Evolutionary conservation across 2,329 filamentous ascomycete genomes (phyloP).

Genomic region (Neopestalotiopsis rosae): DNA sequence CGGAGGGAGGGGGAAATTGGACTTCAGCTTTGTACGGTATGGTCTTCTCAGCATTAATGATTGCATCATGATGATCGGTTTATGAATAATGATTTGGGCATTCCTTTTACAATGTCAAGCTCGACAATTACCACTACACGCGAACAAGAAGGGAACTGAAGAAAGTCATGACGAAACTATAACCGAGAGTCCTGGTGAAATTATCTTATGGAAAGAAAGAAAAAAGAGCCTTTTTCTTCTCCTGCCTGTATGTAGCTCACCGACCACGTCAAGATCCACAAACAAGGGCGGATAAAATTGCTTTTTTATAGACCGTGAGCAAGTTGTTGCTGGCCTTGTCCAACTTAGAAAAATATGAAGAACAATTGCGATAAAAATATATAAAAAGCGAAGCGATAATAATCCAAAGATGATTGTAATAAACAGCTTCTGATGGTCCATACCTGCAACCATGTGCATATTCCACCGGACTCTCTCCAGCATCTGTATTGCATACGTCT

Average conservation of each 20-base stretch:
- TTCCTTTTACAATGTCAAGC: not conserved
- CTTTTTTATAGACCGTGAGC: not conserved
- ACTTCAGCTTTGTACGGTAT: constrained; percentile 6
- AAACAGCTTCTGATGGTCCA: too few relatives aligned
- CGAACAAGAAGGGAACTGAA: constrained; percentile 3
- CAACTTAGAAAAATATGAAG: not conserved
- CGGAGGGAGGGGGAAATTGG: not conserved
- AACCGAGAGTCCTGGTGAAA: not conserved
- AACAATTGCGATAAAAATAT: not conserved
- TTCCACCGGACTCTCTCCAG: too few relatives aligned
- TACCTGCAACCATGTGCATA: too few relatives aligned
- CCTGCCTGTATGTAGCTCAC: too few relatives aligned
- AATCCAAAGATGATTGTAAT: too few relatives aligned
- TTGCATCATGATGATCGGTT: constrained; percentile 13
- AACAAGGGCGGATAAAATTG: not conserved
- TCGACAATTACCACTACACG: not conserved
- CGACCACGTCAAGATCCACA: not conserved
- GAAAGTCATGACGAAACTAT: constrained; percentile 1
- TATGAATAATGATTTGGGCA: constrained; percentile 13
- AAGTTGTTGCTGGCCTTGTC: not conserved
- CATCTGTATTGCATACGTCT: too few relatives aligned
- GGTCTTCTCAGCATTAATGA: constrained; percentile 13
- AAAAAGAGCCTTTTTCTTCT: too few relatives aligned
- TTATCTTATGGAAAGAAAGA: too few relatives aligned
- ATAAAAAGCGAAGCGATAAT: not conserved